Conservation (phyloP, 106 monocot species). For the Apostasia ramifera region DNA sequence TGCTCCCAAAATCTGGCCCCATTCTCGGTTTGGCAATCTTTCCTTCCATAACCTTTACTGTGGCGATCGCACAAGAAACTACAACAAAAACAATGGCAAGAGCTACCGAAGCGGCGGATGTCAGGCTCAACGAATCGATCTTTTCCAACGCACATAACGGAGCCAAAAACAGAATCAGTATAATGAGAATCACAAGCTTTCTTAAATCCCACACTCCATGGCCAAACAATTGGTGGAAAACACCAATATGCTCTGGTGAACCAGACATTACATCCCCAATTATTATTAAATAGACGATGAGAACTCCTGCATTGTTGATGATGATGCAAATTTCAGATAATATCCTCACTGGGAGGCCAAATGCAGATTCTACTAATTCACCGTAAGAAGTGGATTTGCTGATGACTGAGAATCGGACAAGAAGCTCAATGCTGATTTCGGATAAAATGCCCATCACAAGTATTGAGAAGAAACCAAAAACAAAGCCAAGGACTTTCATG, state of each 20-base stretch:
- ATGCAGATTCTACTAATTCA: constrained; percentile 52
- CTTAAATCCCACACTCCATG: constrained; percentile 57
- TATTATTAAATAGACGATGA: constrained; percentile 79
- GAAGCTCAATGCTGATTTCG: constrained; percentile 79
- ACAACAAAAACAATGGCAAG: constrained; percentile 23
- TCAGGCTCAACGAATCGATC: constrained; percentile 73
- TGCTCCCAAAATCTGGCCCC: constrained; percentile 55
- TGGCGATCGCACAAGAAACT: constrained; percentile 14
- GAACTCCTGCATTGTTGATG: constrained; percentile 71
- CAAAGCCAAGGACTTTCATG: constrained; percentile 81
- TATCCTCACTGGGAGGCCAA: constrained; percentile 38
- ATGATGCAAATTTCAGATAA: constrained; percentile 66
- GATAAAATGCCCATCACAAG: constrained; percentile 66
- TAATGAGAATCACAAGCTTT: constrained; percentile 43
- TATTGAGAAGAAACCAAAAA: constrained; percentile 40
- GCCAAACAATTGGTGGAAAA: constrained; percentile 58
- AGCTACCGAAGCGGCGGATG: constrained; percentile 47
- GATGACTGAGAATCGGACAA: constrained; percentile 50
- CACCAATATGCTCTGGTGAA: constrained; percentile 52
- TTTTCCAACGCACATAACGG: constrained; percentile 68
- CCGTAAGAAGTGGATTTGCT: constrained; percentile 57
- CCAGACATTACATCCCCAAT: constrained; percentile 88
- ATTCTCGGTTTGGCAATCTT: constrained; percentile 37
- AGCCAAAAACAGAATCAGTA: constrained; percentile 51
- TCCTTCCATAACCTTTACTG: constrained; percentile 24